Percentiles rank a stretch among this genome's conserved stretches.
phyloP scores from a whole-genome alignment of 495 filamentous ascomycete species.

The Lepraria neglecta region DNA sequence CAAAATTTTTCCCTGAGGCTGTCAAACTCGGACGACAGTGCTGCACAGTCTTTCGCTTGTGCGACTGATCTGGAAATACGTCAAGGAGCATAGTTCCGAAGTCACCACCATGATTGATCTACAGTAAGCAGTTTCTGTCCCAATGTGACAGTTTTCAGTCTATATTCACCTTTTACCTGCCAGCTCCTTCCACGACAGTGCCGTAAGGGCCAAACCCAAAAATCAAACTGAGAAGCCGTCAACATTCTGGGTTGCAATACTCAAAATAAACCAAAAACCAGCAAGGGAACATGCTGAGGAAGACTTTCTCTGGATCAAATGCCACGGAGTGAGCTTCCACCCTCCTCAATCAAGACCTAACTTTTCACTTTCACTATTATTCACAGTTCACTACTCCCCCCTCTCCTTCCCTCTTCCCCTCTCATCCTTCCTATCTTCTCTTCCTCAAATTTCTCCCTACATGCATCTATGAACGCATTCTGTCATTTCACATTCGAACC shows the following conservation, averaged over 20 bases:
- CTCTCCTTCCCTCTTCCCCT: not conserved
- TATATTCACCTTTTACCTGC: not conserved
- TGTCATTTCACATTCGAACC: not conserved
- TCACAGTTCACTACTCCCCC: not conserved
- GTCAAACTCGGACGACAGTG: not conserved
- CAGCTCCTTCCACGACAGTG: slow-evolving; percentile 17
- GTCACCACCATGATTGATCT: not conserved
- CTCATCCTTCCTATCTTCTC: not conserved
- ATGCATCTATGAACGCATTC: not conserved
- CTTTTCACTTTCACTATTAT: too few species aligned
- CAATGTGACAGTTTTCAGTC: not conserved
- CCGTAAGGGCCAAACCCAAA: slow-evolving; percentile 13
- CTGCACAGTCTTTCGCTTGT: not conserved
- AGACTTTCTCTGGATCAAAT: slow-evolving; percentile 38
- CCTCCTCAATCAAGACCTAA: not conserved
- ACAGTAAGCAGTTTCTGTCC: not conserved
- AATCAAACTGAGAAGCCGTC: slow-evolving; percentile 7
- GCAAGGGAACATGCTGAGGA: slow-evolving; percentile 10
- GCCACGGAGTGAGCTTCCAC: slow-evolving; percentile 28
- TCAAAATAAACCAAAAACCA: slow-evolving; percentile 5
- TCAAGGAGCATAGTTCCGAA: not conserved
- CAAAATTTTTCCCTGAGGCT: not conserved
- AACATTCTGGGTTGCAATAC: slow-evolving; percentile 18
- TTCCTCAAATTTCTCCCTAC: not conserved
- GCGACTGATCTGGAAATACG: not conserved